phyloP scores from a whole-genome alignment of 78 protist species.

The Dictyostelium brefeldianum region DNA sequence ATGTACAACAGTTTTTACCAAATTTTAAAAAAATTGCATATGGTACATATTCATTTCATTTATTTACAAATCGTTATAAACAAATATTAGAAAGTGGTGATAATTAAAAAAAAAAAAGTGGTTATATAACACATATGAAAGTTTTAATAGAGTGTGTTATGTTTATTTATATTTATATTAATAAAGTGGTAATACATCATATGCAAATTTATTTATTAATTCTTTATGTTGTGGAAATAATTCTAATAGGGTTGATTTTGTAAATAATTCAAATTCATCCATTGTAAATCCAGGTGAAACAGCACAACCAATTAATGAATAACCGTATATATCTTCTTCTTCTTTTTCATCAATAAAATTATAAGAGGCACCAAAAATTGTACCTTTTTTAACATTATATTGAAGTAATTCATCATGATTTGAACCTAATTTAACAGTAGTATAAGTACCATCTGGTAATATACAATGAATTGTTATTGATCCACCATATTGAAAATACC shows the following conservation, averaged over 20 bases:
- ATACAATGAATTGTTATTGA: constrained; percentile 2
- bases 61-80: too few species aligned
- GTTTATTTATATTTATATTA: not conserved
- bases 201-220: not conserved
- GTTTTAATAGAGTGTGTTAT: not conserved
- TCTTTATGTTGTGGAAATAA: not conserved
- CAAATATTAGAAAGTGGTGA: constrained; percentile 61
- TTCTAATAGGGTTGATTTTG: not conserved
- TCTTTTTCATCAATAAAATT: not conserved
- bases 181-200: not conserved
- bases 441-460: not conserved
- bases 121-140: constrained; percentile 48
- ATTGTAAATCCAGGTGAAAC: not conserved
- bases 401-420: not conserved
- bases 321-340: not conserved
- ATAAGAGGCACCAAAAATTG: not conserved
- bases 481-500: not conserved
- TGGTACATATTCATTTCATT: too few species aligned
- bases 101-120: constrained; percentile 78
- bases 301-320: not conserved
- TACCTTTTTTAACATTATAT: not conserved
- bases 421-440: not conserved
- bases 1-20: too few species aligned
- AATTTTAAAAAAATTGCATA: too few species aligned
- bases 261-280: not conserved